Conservation (phyloP, 495 filamentous ascomycete genomes). For the Podospora bellae-mahoneyi region DNA sequence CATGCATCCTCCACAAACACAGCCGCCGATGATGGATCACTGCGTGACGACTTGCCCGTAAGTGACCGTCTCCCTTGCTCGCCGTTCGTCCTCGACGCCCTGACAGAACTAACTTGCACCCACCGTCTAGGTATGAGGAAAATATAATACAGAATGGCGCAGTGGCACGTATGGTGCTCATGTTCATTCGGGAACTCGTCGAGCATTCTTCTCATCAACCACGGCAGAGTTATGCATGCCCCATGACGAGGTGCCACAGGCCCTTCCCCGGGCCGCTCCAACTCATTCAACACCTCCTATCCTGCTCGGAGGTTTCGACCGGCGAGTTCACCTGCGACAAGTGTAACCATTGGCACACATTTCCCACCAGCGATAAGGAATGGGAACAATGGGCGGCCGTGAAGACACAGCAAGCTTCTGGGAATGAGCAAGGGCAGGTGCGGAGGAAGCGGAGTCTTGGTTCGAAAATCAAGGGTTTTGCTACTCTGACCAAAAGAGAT, state of each 20-base stretch:
- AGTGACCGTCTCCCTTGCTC: constrained; percentile 15
- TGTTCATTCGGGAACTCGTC: constrained; percentile 37
- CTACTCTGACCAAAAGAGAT: constrained; percentile 25
- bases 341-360: constrained; percentile 31
- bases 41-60: constrained; percentile 30
- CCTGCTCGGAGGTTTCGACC: constrained; percentile 31
- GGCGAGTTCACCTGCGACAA: constrained; percentile 37
- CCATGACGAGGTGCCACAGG: constrained; percentile 33
- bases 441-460: constrained; percentile 34
- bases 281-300: constrained; percentile 35
- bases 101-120: constrained; percentile 14
- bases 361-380: constrained; percentile 38
- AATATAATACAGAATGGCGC: constrained; percentile 33
- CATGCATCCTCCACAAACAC: constrained; percentile 20
- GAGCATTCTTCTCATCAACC: constrained; percentile 26
- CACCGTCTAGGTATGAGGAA: constrained; percentile 30
- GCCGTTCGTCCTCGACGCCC: background rate
- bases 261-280: constrained; percentile 25
- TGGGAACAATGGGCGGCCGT: constrained; percentile 34
- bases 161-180: constrained; percentile 33
- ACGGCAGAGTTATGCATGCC: constrained; percentile 31
- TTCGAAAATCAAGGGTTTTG: constrained; percentile 33
- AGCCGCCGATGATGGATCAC: constrained; percentile 26
- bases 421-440: constrained; percentile 1
- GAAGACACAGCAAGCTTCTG: constrained; percentile 20